These are phyloP conservation scores for Iberis pinnata DNA, from an alignment of 345 rosid genomes.

Conservation along the genomic window DNA sequence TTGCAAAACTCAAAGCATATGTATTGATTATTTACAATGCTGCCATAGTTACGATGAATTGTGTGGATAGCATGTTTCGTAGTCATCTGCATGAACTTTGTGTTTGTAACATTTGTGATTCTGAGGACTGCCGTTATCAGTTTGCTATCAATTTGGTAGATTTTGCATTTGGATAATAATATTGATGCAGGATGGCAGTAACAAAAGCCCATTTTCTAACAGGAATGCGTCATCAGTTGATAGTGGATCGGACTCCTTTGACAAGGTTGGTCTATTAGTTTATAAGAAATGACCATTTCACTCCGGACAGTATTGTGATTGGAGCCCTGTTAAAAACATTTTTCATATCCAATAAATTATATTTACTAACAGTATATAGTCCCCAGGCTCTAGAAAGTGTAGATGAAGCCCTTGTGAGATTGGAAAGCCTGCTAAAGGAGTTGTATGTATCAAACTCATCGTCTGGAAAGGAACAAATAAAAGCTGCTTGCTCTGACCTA, in stretches of 20 bases:
- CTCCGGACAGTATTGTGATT: conserved; percentile 9
- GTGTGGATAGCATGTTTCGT: conserved; percentile 5
- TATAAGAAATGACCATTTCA: neutral
- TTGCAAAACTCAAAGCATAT: conserved; percentile 7
- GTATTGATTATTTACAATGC: neutral
- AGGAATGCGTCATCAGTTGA: conserved; percentile 35
- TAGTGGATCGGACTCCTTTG: conserved; percentile 65
- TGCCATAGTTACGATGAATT: conserved; percentile 1
- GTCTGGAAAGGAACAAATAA: conserved; percentile 77
- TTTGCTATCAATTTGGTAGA: neutral
- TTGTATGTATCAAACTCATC: conserved; percentile 66
- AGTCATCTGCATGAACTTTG: conserved; percentile 9
- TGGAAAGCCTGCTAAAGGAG: conserved; percentile 79
- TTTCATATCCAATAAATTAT: conserved; percentile 16
- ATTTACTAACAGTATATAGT: conserved; percentile 21
- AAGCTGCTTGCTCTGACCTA: conserved; percentile 98
- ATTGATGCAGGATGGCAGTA: conserved; percentile 39
- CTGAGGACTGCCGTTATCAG: neutral
- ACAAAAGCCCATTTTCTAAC: conserved; percentile 26
- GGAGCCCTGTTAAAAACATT: conserved; percentile 3
- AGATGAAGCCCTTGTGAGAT: conserved; percentile 74
- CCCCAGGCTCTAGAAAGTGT: conserved; percentile 85
- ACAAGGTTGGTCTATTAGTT: conserved; percentile 49
- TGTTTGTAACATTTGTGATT: conserved; percentile 8
- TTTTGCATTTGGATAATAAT: neutral